phyloP scores from a whole-genome alignment of 2,329 filamentous ascomycete species.

The Ophiostoma novo-ulmi region DNA sequence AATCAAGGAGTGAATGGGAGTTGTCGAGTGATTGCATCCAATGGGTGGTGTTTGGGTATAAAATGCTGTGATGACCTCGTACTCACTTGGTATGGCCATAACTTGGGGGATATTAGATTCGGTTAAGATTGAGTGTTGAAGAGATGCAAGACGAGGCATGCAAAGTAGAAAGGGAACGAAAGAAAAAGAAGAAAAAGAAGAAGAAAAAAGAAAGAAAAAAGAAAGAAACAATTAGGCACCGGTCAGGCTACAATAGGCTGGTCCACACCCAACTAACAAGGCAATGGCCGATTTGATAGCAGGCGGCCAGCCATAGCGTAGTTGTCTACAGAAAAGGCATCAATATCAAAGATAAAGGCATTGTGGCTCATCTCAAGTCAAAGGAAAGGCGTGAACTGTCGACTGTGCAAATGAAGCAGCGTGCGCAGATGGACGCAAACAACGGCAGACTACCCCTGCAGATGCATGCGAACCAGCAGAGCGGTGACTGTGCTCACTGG shows the following conservation, averaged over 20 bases:
- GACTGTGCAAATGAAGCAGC: background rate
- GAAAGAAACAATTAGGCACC: background rate
- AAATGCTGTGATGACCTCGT: background rate
- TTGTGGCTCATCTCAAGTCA: background rate
- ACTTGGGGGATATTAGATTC: background rate
- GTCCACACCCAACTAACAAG: background rate
- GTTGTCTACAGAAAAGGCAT: background rate
- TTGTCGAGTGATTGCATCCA: background rate
- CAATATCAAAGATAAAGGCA: background rate
- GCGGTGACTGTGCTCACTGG: background rate
- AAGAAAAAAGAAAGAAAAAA: background rate
- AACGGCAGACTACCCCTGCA: conserved; percentile 2
- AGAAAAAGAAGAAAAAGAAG: background rate
- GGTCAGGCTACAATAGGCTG: background rate
- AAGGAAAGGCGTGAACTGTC: background rate
- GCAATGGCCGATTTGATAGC: background rate
- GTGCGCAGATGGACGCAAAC: background rate
- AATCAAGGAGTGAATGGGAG: background rate
- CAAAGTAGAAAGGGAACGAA: background rate
- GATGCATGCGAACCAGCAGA: background rate
- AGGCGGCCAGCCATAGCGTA: background rate
- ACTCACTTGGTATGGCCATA: background rate
- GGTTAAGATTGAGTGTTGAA: background rate
- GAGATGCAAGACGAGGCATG: background rate
- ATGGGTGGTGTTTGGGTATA: background rate